Base-by-base conservation (phyloP, 176 grass and related monocot species). In the Eremochloa ophiuroides region DNA sequence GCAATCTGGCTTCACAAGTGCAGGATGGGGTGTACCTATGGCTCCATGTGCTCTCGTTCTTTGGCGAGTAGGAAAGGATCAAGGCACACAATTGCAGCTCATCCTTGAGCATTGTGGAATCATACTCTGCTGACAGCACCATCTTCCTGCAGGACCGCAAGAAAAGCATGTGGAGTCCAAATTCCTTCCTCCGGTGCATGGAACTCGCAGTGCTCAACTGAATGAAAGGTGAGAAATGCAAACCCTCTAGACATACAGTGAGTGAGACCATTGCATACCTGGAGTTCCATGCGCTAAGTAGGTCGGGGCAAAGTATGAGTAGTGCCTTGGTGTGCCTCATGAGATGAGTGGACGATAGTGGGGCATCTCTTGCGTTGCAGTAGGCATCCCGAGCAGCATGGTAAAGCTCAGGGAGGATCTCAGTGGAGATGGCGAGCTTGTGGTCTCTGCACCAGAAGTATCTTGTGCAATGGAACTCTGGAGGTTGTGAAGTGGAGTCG, bases 261-360 rank as follows among this genome's bases (percentile, higher is more conserved):
- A 27, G 26, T 64, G 67, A 58, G 16, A 27, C 50, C 46, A 42
- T 28, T 70, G 26, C 26, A 7, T 62, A 92, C 91, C 94, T 94
- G 3, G 80, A 90, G 74, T 97, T 97, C 94, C 94, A 97, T 70
- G 91, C 89, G 1, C 73, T 94, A 38, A 64, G 79, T 23, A 92
- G 80, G 72, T 94, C 90, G n/a, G 86, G 89, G 56, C 85, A 90
- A 68, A 94, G 85, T 82, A 97, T 90, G 66, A 94, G 82, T 30
- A 97, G 77, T 17, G 87, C 82, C 80, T 89, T 97, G 41, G 83
- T 94, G 62, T 88, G 92, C 60, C 58, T 87, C 83, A 91, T 74
- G 30, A 92, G 53, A 70, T 83, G 78, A 67, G 73, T 70, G 74
- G 47, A 43, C 48, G 51, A 15, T 8, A 73, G 20, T 22, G 80